phyloP scores from a whole-genome alignment of 768 basidiomycete genomes.

The Lactifluus hygrophoroides region DNA sequence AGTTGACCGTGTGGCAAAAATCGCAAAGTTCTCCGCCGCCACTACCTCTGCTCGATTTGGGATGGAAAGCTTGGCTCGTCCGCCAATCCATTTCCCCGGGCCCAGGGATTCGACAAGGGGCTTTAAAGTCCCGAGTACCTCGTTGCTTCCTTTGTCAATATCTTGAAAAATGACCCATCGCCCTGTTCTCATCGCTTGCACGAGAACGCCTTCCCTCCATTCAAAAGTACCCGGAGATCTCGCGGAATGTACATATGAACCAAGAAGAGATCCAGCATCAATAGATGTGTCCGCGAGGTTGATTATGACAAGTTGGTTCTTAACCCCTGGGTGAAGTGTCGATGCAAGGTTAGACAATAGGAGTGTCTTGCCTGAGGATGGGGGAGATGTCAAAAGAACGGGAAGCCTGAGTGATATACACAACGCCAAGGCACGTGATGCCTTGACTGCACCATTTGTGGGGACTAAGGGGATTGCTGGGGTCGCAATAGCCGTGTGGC shows the following conservation, averaged over 20 bases:
- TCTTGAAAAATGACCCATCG: slow-evolving; percentile 92
- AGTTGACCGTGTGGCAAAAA: slow-evolving; percentile 84
- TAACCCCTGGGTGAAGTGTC: slow-evolving; percentile 47
- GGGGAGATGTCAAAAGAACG: slow-evolving; percentile 72
- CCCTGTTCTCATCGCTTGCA: slow-evolving; percentile 83
- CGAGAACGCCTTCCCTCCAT: slow-evolving; percentile 92
- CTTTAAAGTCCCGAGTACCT: slow-evolving; percentile 82
- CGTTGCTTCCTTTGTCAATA: slow-evolving; percentile 81
- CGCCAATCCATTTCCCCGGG: slow-evolving; percentile 68
- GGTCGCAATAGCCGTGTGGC: slow-evolving; percentile 25
- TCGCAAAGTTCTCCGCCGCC: slow-evolving; percentile 70
- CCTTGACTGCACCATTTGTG: slow-evolving; percentile 50
- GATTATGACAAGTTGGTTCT: slow-evolving; percentile 71
- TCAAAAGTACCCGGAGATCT: slow-evolving; percentile 82
- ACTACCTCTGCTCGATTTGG: slow-evolving; percentile 66
- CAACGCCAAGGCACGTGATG: slow-evolving; percentile 55
- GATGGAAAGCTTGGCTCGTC: slow-evolving; percentile 55
- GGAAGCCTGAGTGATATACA: slow-evolving; percentile 64
- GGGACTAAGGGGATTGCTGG: slow-evolving; percentile 41
- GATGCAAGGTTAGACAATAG: slow-evolving; percentile 70
- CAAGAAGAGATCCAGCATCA: slow-evolving; percentile 87
- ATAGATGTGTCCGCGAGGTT: slow-evolving; percentile 93
- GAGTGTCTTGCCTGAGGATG: slow-evolving; percentile 84
- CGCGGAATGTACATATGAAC: slow-evolving; percentile 86
- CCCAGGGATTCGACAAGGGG: slow-evolving; percentile 71